These are phyloP conservation scores for Penicillium palitans DNA, from an alignment of 2,329 filamentous ascomycete species.

Conservation along the genomic window DNA sequence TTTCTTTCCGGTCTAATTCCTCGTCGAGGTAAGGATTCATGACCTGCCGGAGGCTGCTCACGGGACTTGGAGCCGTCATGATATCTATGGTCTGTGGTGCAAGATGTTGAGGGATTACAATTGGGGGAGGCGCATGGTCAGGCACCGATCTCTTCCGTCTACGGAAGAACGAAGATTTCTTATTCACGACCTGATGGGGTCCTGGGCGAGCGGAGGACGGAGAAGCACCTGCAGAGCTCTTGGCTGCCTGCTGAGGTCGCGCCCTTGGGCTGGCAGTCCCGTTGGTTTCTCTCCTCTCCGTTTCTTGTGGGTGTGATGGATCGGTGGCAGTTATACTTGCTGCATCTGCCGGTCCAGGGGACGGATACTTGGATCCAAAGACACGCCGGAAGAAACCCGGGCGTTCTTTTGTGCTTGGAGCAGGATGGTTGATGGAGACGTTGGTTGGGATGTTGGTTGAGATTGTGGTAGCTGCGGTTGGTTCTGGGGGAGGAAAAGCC, in stretches of 20 bases:
- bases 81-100: slow-evolving; percentile 38
- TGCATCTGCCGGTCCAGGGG: slow-evolving; percentile 24
- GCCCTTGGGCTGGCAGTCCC: slow-evolving; percentile 24
- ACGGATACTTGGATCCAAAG: slow-evolving; percentile 69
- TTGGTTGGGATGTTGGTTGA: slow-evolving; percentile 4
- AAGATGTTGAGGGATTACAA: slow-evolving; percentile 48
- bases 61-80: slow-evolving; percentile 56
- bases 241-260: slow-evolving; percentile 31
- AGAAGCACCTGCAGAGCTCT: slow-evolving; percentile 23
- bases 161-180: slow-evolving; percentile 91
- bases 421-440: not conserved
- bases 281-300: slow-evolving; percentile 27
- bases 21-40: slow-evolving; percentile 77
- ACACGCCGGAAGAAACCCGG: slow-evolving; percentile 92
- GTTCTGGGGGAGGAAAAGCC: slow-evolving; percentile 42
- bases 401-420: slow-evolving; percentile 60
- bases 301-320: slow-evolving; percentile 25
- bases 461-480: slow-evolving; percentile 33
- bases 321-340: slow-evolving; percentile 21
- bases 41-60: slow-evolving; percentile 78
- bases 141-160: slow-evolving; percentile 86
- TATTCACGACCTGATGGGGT: slow-evolving; percentile 68
- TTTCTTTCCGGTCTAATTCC: slow-evolving; percentile 26
- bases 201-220: slow-evolving; percentile 33
- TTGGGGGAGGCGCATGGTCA: slow-evolving; percentile 64